These are phyloP conservation scores for Mallotus japonicus DNA, from an alignment of 441 rosid species.

Conservation along the genomic window DNA sequence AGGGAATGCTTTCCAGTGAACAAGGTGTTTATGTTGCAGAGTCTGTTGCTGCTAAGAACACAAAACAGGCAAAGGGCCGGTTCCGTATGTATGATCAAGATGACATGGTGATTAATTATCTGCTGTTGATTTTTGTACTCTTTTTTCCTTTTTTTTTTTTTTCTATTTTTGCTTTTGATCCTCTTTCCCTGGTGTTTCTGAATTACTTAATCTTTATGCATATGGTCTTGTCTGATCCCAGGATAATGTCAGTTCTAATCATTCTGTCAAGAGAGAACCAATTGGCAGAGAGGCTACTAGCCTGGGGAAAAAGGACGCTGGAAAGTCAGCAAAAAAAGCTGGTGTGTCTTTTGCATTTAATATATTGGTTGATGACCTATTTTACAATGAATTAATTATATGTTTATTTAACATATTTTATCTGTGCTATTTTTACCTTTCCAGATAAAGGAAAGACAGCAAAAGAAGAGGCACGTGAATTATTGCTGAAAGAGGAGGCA, in stretches of 20 bases:
- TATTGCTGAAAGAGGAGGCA: slow-evolving; percentile 93
- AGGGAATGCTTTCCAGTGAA: slow-evolving; percentile 87
- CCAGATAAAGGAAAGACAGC: slow-evolving; percentile 91
- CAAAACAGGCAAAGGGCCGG: slow-evolving; percentile 65
- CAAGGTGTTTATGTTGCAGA: slow-evolving; percentile 93
- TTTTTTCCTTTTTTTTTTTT: slow-evolving; percentile 1
- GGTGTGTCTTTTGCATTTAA: slow-evolving; percentile 42
- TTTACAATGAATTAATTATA: neutral
- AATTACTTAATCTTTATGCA: slow-evolving; percentile 3
- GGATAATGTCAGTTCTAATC: slow-evolving; percentile 50
- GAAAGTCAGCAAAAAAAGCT: slow-evolving; percentile 69
- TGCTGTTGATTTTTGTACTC: neutral
- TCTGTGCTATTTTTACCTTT: slow-evolving; percentile 20
- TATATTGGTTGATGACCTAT: slow-evolving; percentile 17
- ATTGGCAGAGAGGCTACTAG: slow-evolving; percentile 51
- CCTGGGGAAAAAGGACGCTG: slow-evolving; percentile 64
- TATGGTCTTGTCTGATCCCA: slow-evolving; percentile 25
- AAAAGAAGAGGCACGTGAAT: slow-evolving; percentile 96
- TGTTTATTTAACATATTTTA: neutral
- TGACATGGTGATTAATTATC: slow-evolving; percentile 45
- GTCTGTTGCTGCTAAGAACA: slow-evolving; percentile 62
- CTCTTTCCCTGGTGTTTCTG: slow-evolving; percentile 5
- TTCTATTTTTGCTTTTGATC: slow-evolving; percentile 17
- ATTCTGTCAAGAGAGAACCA: slow-evolving; percentile 62
- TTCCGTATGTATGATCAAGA: slow-evolving; percentile 51